Percentiles rank a stretch among this genome's conserved stretches.
Conservation (phyloP, 2,329 filamentous ascomycete species). For the Ramularia endophylla region DNA sequence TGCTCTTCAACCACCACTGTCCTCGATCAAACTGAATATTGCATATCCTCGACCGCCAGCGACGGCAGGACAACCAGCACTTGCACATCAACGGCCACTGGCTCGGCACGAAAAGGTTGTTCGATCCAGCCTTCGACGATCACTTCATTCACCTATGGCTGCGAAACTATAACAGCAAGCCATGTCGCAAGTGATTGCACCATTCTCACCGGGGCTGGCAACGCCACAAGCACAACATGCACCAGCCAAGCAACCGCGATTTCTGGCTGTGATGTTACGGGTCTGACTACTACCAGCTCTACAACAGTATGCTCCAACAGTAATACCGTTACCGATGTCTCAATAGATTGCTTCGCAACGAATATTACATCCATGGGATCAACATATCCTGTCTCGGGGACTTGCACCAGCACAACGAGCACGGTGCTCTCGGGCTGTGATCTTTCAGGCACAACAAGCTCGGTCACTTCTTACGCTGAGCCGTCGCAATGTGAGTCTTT, state of each 20-base stretch:
- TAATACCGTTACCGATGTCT: conserved; percentile 11
- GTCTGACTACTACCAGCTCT: conserved; percentile 5
- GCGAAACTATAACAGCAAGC: conserved; percentile 3
- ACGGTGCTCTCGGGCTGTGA: conserved; percentile 13
- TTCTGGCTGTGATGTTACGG: conserved; percentile 11
- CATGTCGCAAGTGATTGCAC: conserved; percentile 3
- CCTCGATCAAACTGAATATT: conserved; percentile 10
- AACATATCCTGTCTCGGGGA: conserved; percentile 3
- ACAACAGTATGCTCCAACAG: conserved; percentile 7
- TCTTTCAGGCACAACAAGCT: conserved; percentile 9
- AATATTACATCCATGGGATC: conserved; percentile 1
- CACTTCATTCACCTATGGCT: conserved; percentile 1
- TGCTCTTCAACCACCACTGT: conserved; percentile 8
- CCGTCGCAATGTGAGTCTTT: not conserved
- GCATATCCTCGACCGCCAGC: conserved; percentile 1
- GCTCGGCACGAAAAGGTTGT: conserved; percentile 5
- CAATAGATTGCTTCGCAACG: conserved; percentile 7
- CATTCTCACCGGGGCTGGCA: conserved; percentile 4
- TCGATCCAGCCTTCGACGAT: not conserved
- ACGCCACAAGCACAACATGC: conserved; percentile 2
- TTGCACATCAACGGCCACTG: conserved; percentile 8
- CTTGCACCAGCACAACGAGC: conserved; percentile 9
- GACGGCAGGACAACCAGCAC: conserved; percentile 1
- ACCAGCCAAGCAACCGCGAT: conserved; percentile 5
- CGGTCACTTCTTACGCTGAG: conserved; percentile 3